Percentiles rank a stretch among this genome's conserved stretches.
Conservation (phyloP, 176 grass and related monocot genomes). For the Echinochloa phyllopogon region DNA sequence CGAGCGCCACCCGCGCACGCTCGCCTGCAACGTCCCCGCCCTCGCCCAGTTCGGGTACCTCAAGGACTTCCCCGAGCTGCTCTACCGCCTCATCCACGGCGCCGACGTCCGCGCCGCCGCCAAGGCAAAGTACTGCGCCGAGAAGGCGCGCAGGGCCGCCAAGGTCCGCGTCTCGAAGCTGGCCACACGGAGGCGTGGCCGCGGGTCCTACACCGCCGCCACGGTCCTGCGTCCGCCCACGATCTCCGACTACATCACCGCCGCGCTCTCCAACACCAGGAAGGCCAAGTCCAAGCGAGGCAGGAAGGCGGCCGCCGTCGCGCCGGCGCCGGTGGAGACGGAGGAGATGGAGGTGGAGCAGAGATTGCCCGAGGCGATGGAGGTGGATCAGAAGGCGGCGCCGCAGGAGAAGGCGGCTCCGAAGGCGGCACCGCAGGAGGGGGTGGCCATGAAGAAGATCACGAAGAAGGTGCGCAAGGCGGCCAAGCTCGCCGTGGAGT, state of each 20-base stretch:
- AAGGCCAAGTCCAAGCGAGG: not conserved
- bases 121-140: not conserved
- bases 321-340: not conserved
- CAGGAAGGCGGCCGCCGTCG: not conserved
- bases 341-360: not conserved
- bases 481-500: conserved; percentile 43
- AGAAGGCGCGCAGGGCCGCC: not conserved
- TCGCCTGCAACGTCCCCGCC: conserved; percentile 42
- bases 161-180: not conserved
- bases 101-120: not conserved
- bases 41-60: conserved; percentile 46
- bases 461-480: conserved; percentile 24
- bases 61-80: conserved; percentile 18
- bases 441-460: conserved; percentile 8
- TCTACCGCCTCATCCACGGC: conserved; percentile 40
- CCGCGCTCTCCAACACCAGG: not conserved
- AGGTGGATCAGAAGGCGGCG: not conserved
- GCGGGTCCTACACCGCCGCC: not conserved
- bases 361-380: not conserved
- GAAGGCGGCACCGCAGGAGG: not conserved
- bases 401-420: no score
- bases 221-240: not conserved
- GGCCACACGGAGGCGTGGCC: not conserved
- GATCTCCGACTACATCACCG: conserved; percentile 2
- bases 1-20: conserved; percentile 45